Evolutionary conservation across 805 yeast species (phyloP).

Genomic region (Metschnikowia reukaufii): DNA sequence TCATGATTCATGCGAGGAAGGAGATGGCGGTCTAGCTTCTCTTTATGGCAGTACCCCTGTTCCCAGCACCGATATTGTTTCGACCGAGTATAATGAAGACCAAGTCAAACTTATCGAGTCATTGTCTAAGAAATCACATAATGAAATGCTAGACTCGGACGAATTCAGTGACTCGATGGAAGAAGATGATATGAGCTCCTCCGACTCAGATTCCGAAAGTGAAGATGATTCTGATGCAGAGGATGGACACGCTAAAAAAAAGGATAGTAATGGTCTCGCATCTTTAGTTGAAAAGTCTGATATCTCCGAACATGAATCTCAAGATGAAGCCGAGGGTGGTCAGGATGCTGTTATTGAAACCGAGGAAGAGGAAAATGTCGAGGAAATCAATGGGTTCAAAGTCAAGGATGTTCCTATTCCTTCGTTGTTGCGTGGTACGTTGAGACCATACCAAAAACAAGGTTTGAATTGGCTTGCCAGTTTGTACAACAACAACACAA

Average conservation of each 20-base stretch:
- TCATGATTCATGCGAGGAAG: conserved; percentile 5
- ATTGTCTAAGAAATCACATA: conserved; percentile 13
- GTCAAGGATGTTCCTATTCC: conserved; percentile 76
- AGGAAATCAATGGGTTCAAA: conserved; percentile 41
- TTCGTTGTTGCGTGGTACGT: conserved; percentile 69
- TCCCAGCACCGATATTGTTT: not conserved
- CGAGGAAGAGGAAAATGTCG: conserved; percentile 22
- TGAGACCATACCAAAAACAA: conserved; percentile 91
- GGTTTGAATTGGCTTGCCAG: conserved; percentile 98
- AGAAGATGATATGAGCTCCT: conserved; percentile 13
- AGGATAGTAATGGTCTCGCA: conserved; percentile 1
- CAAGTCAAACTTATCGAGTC: conserved; percentile 31
- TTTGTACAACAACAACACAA: conserved; percentile 84
- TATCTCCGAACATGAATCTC: not conserved
- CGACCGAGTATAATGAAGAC: conserved; percentile 33
- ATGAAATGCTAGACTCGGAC: conserved; percentile 22
- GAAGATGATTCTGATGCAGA: conserved; percentile 6
- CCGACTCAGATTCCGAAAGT: conserved; percentile 16
- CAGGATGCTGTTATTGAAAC: conserved; percentile 7
- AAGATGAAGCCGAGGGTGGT: conserved; percentile 5
- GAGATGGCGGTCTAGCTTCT: conserved; percentile 26
- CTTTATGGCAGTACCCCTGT: conserved; percentile 28
- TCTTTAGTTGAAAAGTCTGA: conserved; percentile 5
- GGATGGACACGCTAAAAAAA: not conserved
- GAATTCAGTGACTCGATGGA: conserved; percentile 22